Percentiles rank a stretch among this genome's conserved stretches.
These are phyloP conservation scores for Penicillium griseofulvum DNA, from an alignment of 2,329 filamentous ascomycete genomes.

Conservation along the genomic window DNA sequence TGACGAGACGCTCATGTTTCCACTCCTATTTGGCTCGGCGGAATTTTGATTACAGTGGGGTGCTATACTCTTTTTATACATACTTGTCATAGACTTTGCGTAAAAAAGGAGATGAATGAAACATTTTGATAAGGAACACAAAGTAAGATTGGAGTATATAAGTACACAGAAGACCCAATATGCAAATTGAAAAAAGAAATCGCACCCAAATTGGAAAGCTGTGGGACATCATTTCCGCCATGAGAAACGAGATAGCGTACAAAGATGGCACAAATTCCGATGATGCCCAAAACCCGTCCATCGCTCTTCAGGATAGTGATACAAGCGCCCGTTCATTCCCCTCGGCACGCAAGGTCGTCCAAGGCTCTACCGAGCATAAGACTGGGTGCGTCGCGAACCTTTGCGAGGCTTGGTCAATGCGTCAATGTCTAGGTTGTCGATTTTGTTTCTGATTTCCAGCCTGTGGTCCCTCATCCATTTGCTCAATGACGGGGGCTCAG, in stretches of 20 bases:
- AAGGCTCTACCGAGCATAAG: slow-evolving; percentile 14
- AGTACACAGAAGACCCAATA: slow-evolving; percentile 33
- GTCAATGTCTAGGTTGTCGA: slow-evolving; percentile 35
- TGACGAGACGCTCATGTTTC: slow-evolving; percentile 4
- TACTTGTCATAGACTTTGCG: neutral
- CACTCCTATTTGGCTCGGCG: neutral
- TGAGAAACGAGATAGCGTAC: neutral
- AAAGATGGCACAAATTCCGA: slow-evolving; percentile 8
- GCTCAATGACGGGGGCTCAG: slow-evolving; percentile 47
- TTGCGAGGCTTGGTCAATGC: slow-evolving; percentile 33
- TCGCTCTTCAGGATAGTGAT: slow-evolving; percentile 10
- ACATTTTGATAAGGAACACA: slow-evolving; percentile 4
- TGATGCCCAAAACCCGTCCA: slow-evolving; percentile 13
- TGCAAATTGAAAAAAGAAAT: slow-evolving; percentile 21
- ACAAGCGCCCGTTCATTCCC: slow-evolving; percentile 3
- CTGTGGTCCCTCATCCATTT: slow-evolving; percentile 40
- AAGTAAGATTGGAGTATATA: slow-evolving; percentile 36
- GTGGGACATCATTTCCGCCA: slow-evolving; percentile 3
- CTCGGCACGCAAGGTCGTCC: neutral
- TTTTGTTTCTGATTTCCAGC: slow-evolving; percentile 39
- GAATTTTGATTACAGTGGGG: neutral
- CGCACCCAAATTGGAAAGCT: slow-evolving; percentile 5
- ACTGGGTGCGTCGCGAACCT: neutral
- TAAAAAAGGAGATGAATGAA: neutral
- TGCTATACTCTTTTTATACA: neutral